phyloP scores from a whole-genome alignment of 2,329 filamentous ascomycete species.

The Calonectria hongkongensis region DNA sequence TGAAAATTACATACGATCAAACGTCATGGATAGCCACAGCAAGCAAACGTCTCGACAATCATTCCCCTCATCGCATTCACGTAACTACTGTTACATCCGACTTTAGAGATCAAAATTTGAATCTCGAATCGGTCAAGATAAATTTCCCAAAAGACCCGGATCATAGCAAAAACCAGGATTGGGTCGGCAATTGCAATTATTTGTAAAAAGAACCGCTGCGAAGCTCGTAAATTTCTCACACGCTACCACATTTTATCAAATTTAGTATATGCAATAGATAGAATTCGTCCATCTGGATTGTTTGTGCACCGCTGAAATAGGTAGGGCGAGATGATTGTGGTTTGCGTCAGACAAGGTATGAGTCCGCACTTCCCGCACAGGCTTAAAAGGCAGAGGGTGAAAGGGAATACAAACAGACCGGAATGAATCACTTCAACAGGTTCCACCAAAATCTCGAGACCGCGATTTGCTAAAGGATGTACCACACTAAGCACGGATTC shows the following conservation, averaged over 20 bases:
- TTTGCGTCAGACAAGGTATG: background rate
- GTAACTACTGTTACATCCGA: no score
- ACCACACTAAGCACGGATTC: background rate
- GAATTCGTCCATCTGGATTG: background rate
- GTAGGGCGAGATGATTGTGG: background rate
- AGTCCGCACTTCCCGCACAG: background rate
- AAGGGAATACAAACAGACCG: background rate
- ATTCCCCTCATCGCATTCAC: background rate
- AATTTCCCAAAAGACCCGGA: background rate
- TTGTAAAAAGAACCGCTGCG: background rate
- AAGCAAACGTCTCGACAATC: background rate
- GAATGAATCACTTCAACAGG: background rate
- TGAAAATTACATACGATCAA: no score
- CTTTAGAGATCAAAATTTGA: background rate
- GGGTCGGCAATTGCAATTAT: background rate
- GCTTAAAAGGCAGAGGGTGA: background rate
- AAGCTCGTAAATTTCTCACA: background rate
- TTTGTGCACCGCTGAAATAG: background rate
- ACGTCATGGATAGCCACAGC: no score
- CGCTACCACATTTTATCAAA: background rate
- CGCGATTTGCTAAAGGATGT: background rate
- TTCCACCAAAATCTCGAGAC: background rate
- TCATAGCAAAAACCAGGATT: background rate
- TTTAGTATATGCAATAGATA: background rate
- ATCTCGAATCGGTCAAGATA: background rate